These are phyloP conservation scores for Daedaleopsis sinensis DNA, from an alignment of 768 basidiomycete species.

Conservation along the genomic window DNA sequence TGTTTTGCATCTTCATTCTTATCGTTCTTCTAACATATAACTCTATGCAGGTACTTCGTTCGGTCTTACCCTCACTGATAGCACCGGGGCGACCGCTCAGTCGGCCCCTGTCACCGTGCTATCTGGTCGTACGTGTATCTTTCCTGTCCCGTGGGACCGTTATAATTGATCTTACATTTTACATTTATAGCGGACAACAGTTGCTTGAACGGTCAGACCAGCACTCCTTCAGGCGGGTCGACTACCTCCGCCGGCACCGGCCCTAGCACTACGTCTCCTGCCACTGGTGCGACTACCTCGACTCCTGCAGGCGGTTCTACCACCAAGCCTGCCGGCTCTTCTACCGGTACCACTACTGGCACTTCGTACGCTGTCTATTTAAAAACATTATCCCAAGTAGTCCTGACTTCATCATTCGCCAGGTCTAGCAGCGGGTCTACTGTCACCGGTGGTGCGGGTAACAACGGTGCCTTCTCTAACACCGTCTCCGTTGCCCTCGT, in stretches of 20 bases:
- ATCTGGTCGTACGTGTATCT: constrained; percentile 48
- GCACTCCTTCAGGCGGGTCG: constrained; percentile 6
- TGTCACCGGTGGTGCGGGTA: constrained; percentile 20
- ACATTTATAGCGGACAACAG: constrained; percentile 34
- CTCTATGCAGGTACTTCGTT: constrained; percentile 47
- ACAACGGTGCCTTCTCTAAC: constrained; percentile 34
- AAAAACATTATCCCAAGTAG: constrained; percentile 1
- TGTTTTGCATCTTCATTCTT: constrained; percentile 14
- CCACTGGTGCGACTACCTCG: constrained; percentile 10
- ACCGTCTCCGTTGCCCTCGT: constrained; percentile 36
- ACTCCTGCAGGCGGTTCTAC: background rate
- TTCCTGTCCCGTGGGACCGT: background rate
- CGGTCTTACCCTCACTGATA: constrained; percentile 64
- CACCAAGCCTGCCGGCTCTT: background rate
- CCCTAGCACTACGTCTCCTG: constrained; percentile 7
- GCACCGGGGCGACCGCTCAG: constrained; percentile 51
- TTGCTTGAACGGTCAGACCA: constrained; percentile 38
- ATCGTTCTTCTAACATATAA: background rate
- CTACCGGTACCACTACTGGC: background rate
- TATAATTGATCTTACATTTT: constrained; percentile 10
- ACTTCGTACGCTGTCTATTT: constrained; percentile 1
- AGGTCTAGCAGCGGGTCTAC: constrained; percentile 23
- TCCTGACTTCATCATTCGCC: constrained; percentile 14
- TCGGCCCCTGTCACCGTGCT: constrained; percentile 55
- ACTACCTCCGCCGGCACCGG: constrained; percentile 4